These are phyloP conservation scores for Umbelopsis sp. DNA, from an alignment of 192 early-diverging fungal species.

Conservation along the genomic window DNA sequence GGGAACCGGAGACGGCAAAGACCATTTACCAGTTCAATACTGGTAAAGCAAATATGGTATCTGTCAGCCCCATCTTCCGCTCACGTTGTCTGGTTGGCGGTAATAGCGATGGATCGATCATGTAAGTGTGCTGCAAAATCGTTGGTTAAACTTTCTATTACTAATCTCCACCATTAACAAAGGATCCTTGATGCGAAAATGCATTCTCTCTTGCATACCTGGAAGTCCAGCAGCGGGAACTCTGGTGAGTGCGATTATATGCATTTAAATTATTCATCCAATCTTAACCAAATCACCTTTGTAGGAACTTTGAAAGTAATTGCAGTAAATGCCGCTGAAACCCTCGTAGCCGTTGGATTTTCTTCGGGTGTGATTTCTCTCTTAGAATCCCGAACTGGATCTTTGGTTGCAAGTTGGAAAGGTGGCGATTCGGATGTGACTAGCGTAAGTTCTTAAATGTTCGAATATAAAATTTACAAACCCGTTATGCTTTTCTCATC, in stretches of 20 bases:
- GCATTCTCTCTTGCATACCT: slow-evolving; percentile 36
- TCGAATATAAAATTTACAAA: neutral
- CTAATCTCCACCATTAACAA: neutral
- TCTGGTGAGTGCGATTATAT: slow-evolving; percentile 13
- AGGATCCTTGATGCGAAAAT: slow-evolving; percentile 45
- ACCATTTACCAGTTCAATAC: slow-evolving; percentile 51
- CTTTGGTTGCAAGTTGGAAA: slow-evolving; percentile 55
- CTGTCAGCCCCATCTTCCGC: slow-evolving; percentile 52
- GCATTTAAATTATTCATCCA: neutral
- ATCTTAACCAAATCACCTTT: neutral
- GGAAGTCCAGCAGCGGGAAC: slow-evolving; percentile 36
- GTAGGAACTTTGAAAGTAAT: slow-evolving; percentile 41
- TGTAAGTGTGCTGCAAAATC: slow-evolving; percentile 25
- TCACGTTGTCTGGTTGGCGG: slow-evolving; percentile 54
- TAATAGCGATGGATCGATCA: slow-evolving; percentile 46
- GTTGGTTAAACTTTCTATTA: no score
- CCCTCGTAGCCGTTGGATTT: slow-evolving; percentile 54
- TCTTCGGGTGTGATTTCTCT: slow-evolving; percentile 55
- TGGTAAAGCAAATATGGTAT: slow-evolving; percentile 44
- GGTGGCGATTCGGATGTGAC: slow-evolving; percentile 59
- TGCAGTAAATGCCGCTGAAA: slow-evolving; percentile 49
- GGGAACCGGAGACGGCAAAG: slow-evolving; percentile 59
- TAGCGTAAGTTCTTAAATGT: slow-evolving; percentile 35
- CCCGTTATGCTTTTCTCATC: neutral
- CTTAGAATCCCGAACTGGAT: slow-evolving; percentile 56